Conservation (phyloP, 2,329 filamentous ascomycete genomes). For the Alternaria hordeiaustralica region DNA sequence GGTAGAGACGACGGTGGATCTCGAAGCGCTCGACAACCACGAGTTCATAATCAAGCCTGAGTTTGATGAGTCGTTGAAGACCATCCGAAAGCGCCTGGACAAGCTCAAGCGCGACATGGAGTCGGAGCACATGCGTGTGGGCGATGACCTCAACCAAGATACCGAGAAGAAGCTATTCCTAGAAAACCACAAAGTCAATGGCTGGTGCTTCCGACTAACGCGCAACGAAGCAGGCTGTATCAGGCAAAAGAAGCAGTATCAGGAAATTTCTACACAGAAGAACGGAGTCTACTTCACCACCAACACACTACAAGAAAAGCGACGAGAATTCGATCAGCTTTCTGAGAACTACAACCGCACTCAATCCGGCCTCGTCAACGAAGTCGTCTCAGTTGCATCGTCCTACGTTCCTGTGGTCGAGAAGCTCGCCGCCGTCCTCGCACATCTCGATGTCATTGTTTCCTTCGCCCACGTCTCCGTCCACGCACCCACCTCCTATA, state of each 20-base stretch:
- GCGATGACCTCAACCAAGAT: slow-evolving; percentile 84
- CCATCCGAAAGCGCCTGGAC: slow-evolving; percentile 92
- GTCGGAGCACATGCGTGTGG: slow-evolving; percentile 76
- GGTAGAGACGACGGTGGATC: slow-evolving; percentile 97
- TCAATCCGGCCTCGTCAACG: slow-evolving; percentile 86
- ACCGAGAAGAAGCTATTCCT: slow-evolving; percentile 98
- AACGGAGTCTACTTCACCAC: slow-evolving; percentile 99
- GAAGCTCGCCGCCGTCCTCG: slow-evolving; percentile 83
- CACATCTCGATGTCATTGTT: slow-evolving; percentile 93
- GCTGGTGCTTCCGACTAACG: slow-evolving; percentile 95
- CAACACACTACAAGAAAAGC: slow-evolving; percentile 75
- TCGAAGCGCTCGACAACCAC: slow-evolving; percentile 93
- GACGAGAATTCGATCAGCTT: slow-evolving; percentile 91
- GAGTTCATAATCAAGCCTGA: slow-evolving; percentile 99
- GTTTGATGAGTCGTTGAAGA: slow-evolving; percentile 85
- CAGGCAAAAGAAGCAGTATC: slow-evolving; percentile 85
- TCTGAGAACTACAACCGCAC: slow-evolving; percentile 95
- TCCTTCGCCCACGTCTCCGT: slow-evolving; percentile 92
- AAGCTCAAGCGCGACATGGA: slow-evolving; percentile 83
- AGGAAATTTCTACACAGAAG: slow-evolving; percentile 97
- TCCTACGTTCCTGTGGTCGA: slow-evolving; percentile 96
- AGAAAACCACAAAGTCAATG: slow-evolving; percentile 93
- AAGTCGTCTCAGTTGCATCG: slow-evolving; percentile 90
- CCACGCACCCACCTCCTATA: slow-evolving; percentile 90
- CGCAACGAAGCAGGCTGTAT: slow-evolving; percentile 91